Base-by-base conservation (phyloP, 257 asterid genomes). In the Pogostemon cablin region DNA sequence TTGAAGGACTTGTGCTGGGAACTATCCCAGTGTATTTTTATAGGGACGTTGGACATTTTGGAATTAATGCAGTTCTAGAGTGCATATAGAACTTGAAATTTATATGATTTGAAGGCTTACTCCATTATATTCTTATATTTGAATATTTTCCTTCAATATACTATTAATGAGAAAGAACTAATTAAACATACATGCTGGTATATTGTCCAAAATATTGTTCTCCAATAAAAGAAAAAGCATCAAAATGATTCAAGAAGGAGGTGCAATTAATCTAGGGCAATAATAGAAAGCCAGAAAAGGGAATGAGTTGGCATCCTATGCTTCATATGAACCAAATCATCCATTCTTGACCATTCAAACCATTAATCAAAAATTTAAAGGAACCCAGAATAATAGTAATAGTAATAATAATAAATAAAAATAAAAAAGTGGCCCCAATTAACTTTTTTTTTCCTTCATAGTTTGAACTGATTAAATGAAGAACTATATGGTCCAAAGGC, bases 311-410 rank as follows among this genome's bases (percentile, higher is more conserved):
- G 98, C 52, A 91, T 91, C 98, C 96, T 71, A 91, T 80, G 95
- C 77, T 62, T 77, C 79, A 77, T 81, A 79, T 82, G 93, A 81
- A 81, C 86, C 89, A 81, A 79, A 89, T 89, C 76, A 91, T 87
- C 80, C 52, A 82, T 72, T 78, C 84, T 91, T 91, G 96, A 91
- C 95, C 96, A 68, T 90, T 90, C 95, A 86, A 90, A 86, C 95
- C 66, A 68, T 74, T 77, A 83, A 85, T 85, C 86, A 81, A 63
- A 40, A 53, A 41, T 17, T 9, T 7, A 10, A 35, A 47, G 35
- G n/a, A 65, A 17, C 3, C 9, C 0, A 20, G 25, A 20, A 20
- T 20, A 20, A 20, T 20, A 20, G 25, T 20, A 20, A 20, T 20
- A 20, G 25, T 20, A 20, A 25, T 25, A 25, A 25, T 25, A 25